Evolutionary conservation across 1,139 yeast genomes (phyloP), one percentile per base, ranked within the genome.

Genomic region (Blastobotrys elegans): DNA sequence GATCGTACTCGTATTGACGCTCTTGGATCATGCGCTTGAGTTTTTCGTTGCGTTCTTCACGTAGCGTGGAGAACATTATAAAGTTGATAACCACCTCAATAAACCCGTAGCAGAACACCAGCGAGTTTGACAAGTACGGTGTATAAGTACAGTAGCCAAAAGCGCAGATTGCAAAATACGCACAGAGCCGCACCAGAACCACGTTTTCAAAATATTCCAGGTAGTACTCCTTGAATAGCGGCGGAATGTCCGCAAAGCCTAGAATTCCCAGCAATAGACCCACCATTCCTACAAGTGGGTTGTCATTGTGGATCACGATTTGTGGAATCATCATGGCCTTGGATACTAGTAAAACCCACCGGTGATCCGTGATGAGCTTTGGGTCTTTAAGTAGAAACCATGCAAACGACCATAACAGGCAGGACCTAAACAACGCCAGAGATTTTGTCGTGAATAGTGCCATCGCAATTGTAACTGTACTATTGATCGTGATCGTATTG

Each of bases 131-230:
- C 34, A 77, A 53, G 31, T 67, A 57, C 22, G 64, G 58, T 33
- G 52, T 50, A 39, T 51, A 43, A 3, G 46, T 47, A 35, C 72
- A 51, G 62, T 74, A 76, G 34, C 73, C 55, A 56, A 69, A 73
- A 69, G 64, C 48, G 62, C 68, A 40, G 71, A 80, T 38, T 64
- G 61, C 61, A 59, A 89, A 86, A 60, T 73, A 80, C 4, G 74
- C 55, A 10, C 75, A 55, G 48, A 88, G 68, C 59, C 97, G 76
- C 10, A 77, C 57, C 7, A 96, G 95, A 2, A 86, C 82, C 14
- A 43, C 64, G 5, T 82, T 71, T 58, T 83, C 86, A 59, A 87
- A 84, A 63, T 77, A 81, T 14, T 73, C 72, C 42, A 67, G 57
- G 18, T 57, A 57, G 18, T 57, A 57, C 44, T 59, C 50, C 2